phyloP scores from a whole-genome alignment of 176 grass and related monocot genomes.

The Carex kokanica region DNA sequence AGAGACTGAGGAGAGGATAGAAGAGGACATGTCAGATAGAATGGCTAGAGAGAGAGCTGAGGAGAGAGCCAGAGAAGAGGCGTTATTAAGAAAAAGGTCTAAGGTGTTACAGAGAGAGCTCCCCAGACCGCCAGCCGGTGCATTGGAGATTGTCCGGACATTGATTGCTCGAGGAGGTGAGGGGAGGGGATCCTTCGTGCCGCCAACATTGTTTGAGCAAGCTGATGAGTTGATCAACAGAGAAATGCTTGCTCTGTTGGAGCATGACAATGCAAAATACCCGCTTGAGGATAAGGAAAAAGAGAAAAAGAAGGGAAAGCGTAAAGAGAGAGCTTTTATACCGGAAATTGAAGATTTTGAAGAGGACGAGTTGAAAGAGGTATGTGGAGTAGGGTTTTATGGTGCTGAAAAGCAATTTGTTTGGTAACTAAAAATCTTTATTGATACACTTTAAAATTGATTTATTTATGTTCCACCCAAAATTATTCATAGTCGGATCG shows the following conservation, averaged over 20 bases:
- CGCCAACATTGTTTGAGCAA: conserved; percentile 80
- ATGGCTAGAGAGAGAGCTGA: conserved; percentile 68
- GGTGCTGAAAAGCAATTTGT: neutral
- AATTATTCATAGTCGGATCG: neutral
- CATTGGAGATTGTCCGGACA: conserved; percentile 62
- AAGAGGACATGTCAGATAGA: conserved; percentile 84
- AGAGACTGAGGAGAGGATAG: conserved; percentile 65
- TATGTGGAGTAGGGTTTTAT: conserved; percentile 19
- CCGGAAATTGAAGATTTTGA: conserved; percentile 88
- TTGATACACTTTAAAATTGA: neutral
- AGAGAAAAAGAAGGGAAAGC: conserved; percentile 66
- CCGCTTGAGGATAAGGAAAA: conserved; percentile 61
- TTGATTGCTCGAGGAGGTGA: conserved; percentile 68
- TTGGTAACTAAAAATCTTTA: neutral
- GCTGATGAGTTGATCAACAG: conserved; percentile 73
- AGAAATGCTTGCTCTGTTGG: conserved; percentile 67
- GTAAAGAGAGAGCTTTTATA: conserved; percentile 40
- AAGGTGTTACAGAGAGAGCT: conserved; percentile 90
- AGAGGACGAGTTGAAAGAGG: conserved; percentile 63
- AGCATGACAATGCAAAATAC: conserved; percentile 91
- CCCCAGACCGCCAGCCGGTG: conserved; percentile 66
- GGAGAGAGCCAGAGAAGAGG: conserved; percentile 63
- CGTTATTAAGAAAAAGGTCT: conserved; percentile 80
- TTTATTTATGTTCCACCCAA: neutral
- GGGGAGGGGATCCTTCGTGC: conserved; percentile 70